Evolutionary conservation across 2,329 filamentous ascomycete species (phyloP), one percentile per base, ranked within the genome.

Genomic region (Microsporum audouinii): DNA sequence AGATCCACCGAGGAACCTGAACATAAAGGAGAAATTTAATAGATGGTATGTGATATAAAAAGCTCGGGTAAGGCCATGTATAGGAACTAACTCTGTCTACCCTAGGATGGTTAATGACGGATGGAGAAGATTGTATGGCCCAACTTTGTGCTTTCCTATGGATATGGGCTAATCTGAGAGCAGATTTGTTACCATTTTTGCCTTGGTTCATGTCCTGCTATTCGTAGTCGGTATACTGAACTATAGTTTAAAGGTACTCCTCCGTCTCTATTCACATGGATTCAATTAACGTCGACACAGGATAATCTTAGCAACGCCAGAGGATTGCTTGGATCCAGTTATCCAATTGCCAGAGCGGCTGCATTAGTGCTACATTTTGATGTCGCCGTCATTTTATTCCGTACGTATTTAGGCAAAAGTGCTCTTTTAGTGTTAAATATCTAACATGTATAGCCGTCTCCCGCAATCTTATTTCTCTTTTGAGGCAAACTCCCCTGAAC

Each of bases 61-160:
- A 51, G 49, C 36, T n/a, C 8, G 39, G n/a, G 10, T 2, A 2
- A 27, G 10, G 1, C 2, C 17, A 17, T 29, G 17, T 29, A 14
- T 29, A 10, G 1, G 43, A 36, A 10, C 43, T 47, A 53, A 53
- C 34, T 38, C 57, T 27, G 56, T 12, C n/a, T 29, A 12, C 58
- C 31, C 8, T 34, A 74, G 72, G 89, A 91, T 94, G 88, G 87
- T 92, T 64, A 92, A 92, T 71, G 89, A 92, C 72, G 89, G 89
- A 63, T 91, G 90, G 72, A 82, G 88, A 71, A 80, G 88, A 83
- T 80, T 92, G 84, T 90, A 79, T 61, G 86, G 82, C 60, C 41
- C 10, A 27, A 7, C 27, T n/a, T 10, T 41, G 14, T 57, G 7
- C 14, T 41, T 53, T 23, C 6, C 33, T 8, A 3, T 47, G 27